These are phyloP conservation scores for Agrocybe chaxingu DNA, from an alignment of 768 basidiomycete genomes.

Conservation along the genomic window DNA sequence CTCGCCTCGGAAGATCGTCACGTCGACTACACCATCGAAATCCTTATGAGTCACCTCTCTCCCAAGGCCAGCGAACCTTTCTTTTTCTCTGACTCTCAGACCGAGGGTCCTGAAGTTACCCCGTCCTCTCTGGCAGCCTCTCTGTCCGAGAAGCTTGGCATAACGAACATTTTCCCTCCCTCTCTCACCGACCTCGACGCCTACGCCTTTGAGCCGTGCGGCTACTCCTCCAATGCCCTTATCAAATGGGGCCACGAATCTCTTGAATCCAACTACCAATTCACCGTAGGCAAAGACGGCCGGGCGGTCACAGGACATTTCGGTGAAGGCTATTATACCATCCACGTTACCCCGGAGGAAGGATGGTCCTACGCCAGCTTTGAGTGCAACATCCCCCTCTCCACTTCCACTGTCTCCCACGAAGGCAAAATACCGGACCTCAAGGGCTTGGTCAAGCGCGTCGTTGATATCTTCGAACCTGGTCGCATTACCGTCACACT, in stretches of 20 bases:
- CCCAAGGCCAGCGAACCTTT: constrained; percentile 76
- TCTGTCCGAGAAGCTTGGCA: constrained; percentile 72
- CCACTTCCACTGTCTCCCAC: constrained; percentile 26
- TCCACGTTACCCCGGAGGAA: constrained; percentile 97
- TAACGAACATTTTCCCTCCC: constrained; percentile 77
- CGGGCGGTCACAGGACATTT: constrained; percentile 11
- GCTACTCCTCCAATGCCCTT: constrained; percentile 93
- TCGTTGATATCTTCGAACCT: constrained; percentile 92
- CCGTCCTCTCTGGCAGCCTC: constrained; percentile 54
- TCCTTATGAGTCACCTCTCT: constrained; percentile 92
- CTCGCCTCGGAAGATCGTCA: constrained; percentile 20
- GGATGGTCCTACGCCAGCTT: constrained; percentile 99
- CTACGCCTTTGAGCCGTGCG: constrained; percentile 92
- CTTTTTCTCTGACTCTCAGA: constrained; percentile 40
- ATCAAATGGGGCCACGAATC: constrained; percentile 55
- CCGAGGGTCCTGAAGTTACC: constrained; percentile 28
- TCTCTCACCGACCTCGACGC: constrained; percentile 84
- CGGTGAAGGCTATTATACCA: constrained; percentile 94
- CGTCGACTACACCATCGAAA: constrained; percentile 93
- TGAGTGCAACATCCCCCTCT: constrained; percentile 92
- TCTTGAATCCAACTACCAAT: constrained; percentile 16
- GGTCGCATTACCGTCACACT: constrained; percentile 81
- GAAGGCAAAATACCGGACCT: constrained; percentile 64
- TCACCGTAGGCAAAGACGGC: constrained; percentile 12
- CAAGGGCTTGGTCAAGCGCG: constrained; percentile 77